Percentiles rank a stretch among this genome's conserved stretches.
phyloP scores from a whole-genome alignment of 2,329 filamentous ascomycete species.

The Sarocladium brachiariae region DNA sequence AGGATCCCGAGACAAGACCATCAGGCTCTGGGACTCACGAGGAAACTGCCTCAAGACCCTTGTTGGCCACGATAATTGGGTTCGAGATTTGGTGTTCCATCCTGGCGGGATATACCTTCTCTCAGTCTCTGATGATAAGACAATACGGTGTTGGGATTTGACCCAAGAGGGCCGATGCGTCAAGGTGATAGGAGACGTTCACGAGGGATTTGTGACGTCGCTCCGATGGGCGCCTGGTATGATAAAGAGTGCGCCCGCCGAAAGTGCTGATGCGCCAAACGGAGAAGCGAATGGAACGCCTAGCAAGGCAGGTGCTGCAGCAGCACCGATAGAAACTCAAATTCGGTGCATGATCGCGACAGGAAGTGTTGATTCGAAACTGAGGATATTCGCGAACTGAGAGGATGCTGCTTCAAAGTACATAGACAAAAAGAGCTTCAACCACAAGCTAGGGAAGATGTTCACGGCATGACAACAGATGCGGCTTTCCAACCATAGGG shows the following conservation, averaged over 20 bases:
- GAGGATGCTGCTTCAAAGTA: not conserved
- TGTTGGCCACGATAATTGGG: conserved; percentile 89
- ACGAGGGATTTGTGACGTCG: conserved; percentile 80
- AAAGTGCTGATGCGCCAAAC: conserved; percentile 23
- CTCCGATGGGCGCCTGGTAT: conserved; percentile 80
- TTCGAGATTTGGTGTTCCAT: conserved; percentile 79
- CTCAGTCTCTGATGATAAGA: conserved; percentile 84
- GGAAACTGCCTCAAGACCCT: conserved; percentile 81
- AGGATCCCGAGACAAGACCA: conserved; percentile 82
- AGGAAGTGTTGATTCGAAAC: conserved; percentile 72
- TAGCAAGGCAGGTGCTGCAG: conserved; percentile 39
- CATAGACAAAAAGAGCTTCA: not conserved
- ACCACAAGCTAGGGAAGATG: not conserved
- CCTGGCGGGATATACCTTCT: conserved; percentile 87
- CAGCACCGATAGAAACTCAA: conserved; percentile 39
- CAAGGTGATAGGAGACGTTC: conserved; percentile 69
- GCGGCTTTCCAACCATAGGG: not conserved
- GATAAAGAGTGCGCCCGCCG: conserved; percentile 47
- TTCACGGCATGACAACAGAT: not conserved
- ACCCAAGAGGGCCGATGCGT: conserved; percentile 86
- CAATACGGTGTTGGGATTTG: conserved; percentile 88
- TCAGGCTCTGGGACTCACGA: conserved; percentile 80
- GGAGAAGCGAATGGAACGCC: conserved; percentile 23
- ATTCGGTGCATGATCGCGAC: conserved; percentile 81
- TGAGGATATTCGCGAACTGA: conserved; percentile 66